Conservation (phyloP, 2,329 filamentous ascomycete species). For the Xylaria sp. region DNA sequence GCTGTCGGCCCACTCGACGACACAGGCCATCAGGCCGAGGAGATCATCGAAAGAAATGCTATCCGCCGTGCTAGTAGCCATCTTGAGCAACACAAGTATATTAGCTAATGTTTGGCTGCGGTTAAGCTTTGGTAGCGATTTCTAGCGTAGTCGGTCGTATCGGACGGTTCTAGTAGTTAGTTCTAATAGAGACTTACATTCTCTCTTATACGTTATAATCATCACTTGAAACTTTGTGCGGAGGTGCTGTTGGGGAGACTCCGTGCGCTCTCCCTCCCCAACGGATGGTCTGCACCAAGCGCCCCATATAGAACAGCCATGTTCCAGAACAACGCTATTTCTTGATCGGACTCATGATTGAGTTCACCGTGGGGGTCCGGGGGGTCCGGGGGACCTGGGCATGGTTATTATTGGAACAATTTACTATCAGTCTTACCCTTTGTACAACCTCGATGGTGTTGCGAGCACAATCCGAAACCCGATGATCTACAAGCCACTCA, state of each 20-base stretch:
- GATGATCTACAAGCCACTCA: neutral
- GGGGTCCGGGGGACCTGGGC: neutral
- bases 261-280: no score
- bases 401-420: neutral
- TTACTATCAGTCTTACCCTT: neutral
- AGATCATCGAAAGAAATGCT: conserved; percentile 48
- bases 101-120: neutral
- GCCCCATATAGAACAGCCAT: neutral
- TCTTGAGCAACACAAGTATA: conserved; percentile 15
- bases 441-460: neutral
- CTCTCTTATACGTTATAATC: conserved; percentile 12
- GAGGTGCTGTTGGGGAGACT: conserved; percentile 23
- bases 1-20: conserved; percentile 70
- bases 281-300: conserved; percentile 1
- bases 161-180: neutral
- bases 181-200: neutral
- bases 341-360: neutral
- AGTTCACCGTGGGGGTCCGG: neutral
- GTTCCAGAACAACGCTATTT: conserved; percentile 5
- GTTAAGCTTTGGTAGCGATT: neutral
- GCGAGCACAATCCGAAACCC: neutral
- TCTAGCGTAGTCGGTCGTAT: neutral
- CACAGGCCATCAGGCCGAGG: conserved; percentile 48
- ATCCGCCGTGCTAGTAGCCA: conserved; percentile 21
- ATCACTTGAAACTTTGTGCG: neutral